Conservation (phyloP, 345 rosid species). For the Murraya koenigii region DNA sequence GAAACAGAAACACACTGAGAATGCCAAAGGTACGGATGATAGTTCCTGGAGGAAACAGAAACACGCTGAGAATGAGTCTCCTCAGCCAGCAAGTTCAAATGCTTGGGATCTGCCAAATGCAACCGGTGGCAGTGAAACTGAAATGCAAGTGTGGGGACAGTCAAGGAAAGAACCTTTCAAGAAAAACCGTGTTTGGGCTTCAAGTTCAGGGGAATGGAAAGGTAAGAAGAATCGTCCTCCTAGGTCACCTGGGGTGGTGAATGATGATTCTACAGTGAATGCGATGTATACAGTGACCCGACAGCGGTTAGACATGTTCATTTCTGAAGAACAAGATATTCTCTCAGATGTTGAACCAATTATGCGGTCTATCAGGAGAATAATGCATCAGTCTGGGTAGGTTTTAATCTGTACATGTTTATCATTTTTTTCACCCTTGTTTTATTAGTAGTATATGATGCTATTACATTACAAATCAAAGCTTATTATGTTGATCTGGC, state of each 20-base stretch:
- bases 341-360: conserved; percentile 63
- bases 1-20: conserved; percentile 22
- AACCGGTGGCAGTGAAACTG: conserved; percentile 27
- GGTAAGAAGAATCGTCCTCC: conserved; percentile 51
- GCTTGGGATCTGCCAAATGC: conserved; percentile 33
- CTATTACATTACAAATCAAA: not conserved
- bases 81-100: conserved; percentile 23
- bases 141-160: conserved; percentile 44
- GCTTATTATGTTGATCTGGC: not conserved
- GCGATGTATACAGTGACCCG: conserved; percentile 53
- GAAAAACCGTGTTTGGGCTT: conserved; percentile 49
- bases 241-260: conserved; percentile 35
- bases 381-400: conserved; percentile 68
- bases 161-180: conserved; percentile 29
- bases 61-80: conserved; percentile 33
- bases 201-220: conserved; percentile 60
- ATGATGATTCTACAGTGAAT: conserved; percentile 31
- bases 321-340: conserved; percentile 79
- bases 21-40: not conserved
- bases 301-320: conserved; percentile 74
- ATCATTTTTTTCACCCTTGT: not conserved
- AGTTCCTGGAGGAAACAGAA: conserved; percentile 25
- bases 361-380: conserved; percentile 58
- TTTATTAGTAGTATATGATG: not conserved
- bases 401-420: conserved; percentile 10